Evolutionary conservation across 148 eudicot genomes (phyloP).

Genomic region (Arctostaphylos glauca): DNA sequence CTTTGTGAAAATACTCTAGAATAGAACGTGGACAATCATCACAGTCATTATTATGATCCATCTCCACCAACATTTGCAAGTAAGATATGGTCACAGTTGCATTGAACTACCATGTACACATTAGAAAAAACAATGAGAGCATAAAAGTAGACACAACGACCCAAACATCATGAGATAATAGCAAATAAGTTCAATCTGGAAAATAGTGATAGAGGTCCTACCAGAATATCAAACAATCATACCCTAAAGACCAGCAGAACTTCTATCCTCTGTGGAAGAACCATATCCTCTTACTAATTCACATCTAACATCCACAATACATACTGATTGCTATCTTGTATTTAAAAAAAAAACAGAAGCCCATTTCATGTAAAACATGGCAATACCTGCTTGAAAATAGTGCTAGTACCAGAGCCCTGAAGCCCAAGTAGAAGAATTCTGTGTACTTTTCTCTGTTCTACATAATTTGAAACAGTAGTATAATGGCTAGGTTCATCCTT

Average conservation of each 20-base stretch:
- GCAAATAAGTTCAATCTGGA: not conserved
- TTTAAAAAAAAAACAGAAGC: not conserved
- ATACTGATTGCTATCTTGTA: not conserved
- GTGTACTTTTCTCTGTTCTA: constrained; percentile 70
- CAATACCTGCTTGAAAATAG: constrained; percentile 91
- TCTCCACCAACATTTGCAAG: not conserved
- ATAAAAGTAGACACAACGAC: not conserved
- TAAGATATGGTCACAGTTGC: not conserved
- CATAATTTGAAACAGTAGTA: constrained; percentile 65
- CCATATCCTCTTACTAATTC: not conserved
- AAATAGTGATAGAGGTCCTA: not conserved
- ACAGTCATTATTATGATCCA: not conserved
- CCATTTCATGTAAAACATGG: constrained; percentile 3
- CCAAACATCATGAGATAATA: not conserved
- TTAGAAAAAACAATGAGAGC: not conserved
- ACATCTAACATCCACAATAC: not conserved
- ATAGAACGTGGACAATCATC: not conserved
- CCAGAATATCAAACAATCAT: not conserved
- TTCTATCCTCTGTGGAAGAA: not conserved
- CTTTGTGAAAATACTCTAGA: not conserved
- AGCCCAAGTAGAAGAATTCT: constrained; percentile 86
- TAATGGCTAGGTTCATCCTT: constrained; percentile 85
- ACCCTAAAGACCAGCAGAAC: not conserved
- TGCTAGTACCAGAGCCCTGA: constrained; percentile 93
- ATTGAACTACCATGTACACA: not conserved